Conservation (phyloP, 2,329 filamentous ascomycete genomes). For the Sarocladium strictum region DNA sequence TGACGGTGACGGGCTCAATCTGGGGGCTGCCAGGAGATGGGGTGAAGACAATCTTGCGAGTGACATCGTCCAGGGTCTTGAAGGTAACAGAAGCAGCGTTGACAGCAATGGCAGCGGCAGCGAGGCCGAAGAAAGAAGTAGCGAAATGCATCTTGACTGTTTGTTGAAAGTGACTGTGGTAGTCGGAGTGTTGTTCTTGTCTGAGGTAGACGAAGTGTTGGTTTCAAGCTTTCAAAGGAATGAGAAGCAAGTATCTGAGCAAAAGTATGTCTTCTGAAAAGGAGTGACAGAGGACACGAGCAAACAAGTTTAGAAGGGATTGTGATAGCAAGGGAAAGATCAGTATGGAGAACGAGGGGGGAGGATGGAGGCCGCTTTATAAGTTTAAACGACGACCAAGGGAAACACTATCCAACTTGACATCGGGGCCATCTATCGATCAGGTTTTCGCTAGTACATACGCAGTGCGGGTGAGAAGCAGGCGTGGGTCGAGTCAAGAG, state of each 20-base stretch:
- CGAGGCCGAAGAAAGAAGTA: conserved; percentile 35
- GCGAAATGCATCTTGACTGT: conserved; percentile 49
- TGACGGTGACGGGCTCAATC: conserved; percentile 34
- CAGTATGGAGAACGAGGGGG: neutral
- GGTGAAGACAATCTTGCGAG: conserved; percentile 47
- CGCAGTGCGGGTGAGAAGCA: neutral
- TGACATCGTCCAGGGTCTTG: conserved; percentile 47
- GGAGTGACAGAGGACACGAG: conserved; percentile 12
- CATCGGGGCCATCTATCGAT: neutral
- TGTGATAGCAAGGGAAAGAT: conserved; percentile 5
- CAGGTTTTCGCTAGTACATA: conserved; percentile 2
- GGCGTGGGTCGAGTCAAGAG: conserved; percentile 8
- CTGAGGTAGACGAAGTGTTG: conserved; percentile 6
- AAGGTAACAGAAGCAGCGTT: conserved; percentile 50
- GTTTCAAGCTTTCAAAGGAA: conserved; percentile 22
- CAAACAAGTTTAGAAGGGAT: conserved; percentile 9
- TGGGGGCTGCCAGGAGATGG: conserved; percentile 29
- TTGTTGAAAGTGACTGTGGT: conserved; percentile 7
- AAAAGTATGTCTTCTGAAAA: conserved; percentile 10
- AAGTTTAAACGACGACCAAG: neutral
- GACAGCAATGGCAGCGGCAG: conserved; percentile 35
- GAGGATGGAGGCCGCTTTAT: conserved; percentile 10
- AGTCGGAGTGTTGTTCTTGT: conserved; percentile 5
- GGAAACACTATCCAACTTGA: neutral
- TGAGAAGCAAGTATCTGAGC: conserved; percentile 16